phyloP scores from a whole-genome alignment of 306 rosid genomes.

The Cercis canadensis region DNA sequence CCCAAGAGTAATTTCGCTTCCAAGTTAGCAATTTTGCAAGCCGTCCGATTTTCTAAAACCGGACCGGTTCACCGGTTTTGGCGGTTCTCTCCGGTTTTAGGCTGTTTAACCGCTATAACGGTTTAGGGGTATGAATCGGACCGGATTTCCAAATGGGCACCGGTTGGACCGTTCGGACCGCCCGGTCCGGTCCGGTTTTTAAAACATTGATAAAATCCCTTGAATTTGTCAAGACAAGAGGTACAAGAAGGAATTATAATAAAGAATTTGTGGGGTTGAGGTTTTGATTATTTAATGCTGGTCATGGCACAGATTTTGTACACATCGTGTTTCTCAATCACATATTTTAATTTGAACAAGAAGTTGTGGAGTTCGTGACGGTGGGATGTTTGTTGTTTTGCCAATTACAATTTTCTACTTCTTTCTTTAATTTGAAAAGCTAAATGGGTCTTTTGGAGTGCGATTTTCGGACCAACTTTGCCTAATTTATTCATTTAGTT shows the following conservation, averaged over 20 bases:
- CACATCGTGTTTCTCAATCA: neutral
- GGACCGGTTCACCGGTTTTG: too few species aligned
- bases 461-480: too few species aligned
- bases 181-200: too few species aligned
- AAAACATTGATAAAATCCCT: too few species aligned
- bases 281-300: neutral
- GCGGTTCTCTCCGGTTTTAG: too few species aligned
- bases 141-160: too few species aligned
- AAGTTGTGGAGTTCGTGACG: neutral
- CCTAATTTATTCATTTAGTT: neutral
- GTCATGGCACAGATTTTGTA: neutral
- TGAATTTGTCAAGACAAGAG: conserved; percentile 33
- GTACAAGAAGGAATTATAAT: neutral
- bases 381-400: neutral
- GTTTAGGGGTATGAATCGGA: too few species aligned
- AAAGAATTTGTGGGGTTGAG: neutral
- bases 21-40: too few species aligned
- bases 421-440: neutral
- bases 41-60: too few species aligned
- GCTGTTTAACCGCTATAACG: too few species aligned
- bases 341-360: neutral
- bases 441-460: neutral
- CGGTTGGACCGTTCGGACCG: too few species aligned
- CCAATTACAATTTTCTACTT: neutral
- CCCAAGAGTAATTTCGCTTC: too few species aligned